Evolutionary conservation across 495 filamentous ascomycete genomes (phyloP), one percentile per base, ranked within the genome.

Genomic region (Antarctomyces pellizariae): DNA sequence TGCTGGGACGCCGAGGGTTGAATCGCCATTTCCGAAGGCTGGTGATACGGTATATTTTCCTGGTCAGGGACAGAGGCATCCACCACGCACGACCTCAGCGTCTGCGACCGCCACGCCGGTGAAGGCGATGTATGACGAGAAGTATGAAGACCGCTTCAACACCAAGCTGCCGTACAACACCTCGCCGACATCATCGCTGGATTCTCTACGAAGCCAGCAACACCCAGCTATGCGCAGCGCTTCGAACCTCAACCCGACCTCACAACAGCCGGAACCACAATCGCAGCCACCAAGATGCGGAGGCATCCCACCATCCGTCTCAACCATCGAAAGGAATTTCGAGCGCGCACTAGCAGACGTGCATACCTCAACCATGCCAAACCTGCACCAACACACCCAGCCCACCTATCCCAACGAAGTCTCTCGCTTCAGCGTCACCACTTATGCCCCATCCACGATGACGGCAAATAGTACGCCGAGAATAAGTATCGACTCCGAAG

Each of bases 361-460:
- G 8, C 22, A 31, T 20, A 22, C 35, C 10, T 17, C 35, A 5
- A 31, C 39, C 11, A 28, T 35, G 22, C 15, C 31, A 24, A 29
- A 7, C 31, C 17, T 30, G 36, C 26, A 30, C 37, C 33, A 21
- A 39, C 46, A 9, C 56, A 71, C 26, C 71, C 67, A 5, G 41
- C 45, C n/a, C n/a, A n/a, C n/a, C n/a, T n/a, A n/a, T n/a, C n/a
- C n/a, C n/a, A n/a, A n/a, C n/a, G n/a, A n/a, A n/a, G n/a, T n/a
- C 0, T 82, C 73, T 29, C 73, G 72, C 21, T 79, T 77, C 51
- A 79, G 70, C 44, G 50, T 67, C 24, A 72, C 72, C 9, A 79
- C 75, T 2, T 71, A 72, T 41, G 63, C 66, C n/a, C 56, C 64
- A 2, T 57, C 55, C 10, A 54, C 51, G 17, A 54, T 54, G 9